Percentiles rank a stretch among this genome's conserved stretches.
Conservation (phyloP, 2,329 filamentous ascomycete genomes). For the Pseudogymnoascus sp. region DNA sequence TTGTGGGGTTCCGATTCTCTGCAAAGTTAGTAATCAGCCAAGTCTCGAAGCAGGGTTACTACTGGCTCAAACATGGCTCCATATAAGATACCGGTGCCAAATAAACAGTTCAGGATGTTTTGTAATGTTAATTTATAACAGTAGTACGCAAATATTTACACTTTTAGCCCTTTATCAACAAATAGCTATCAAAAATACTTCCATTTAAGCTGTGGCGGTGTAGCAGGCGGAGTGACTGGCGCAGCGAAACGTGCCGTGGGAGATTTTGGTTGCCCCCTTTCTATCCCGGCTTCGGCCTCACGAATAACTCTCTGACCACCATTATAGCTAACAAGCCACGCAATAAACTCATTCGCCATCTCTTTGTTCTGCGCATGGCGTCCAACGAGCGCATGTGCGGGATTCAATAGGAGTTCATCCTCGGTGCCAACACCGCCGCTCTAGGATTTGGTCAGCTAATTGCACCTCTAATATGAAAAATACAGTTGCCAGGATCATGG, state of each 20-base stretch:
- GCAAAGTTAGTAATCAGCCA: neutral
- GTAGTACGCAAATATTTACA: neutral
- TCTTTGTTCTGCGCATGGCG: constrained; percentile 29
- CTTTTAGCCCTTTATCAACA: neutral
- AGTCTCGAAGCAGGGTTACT: neutral
- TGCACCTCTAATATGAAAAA: neutral
- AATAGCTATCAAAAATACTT: neutral
- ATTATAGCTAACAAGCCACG: constrained; percentile 32
- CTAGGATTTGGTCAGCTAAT: constrained; percentile 16
- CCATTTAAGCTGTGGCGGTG: neutral
- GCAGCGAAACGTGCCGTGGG: neutral
- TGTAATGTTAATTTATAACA: neutral
- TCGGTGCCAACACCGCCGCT: constrained; percentile 30
- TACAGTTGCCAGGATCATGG: neutral
- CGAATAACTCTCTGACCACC: constrained; percentile 33
- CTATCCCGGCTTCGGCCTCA: constrained; percentile 25
- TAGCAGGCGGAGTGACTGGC: neutral
- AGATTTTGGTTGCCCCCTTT: neutral
- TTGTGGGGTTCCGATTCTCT: neutral
- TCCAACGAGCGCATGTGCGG: constrained; percentile 36
- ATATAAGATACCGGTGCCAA: neutral
- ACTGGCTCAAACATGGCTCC: neutral
- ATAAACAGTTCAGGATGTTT: neutral
- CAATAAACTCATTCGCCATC: constrained; percentile 31
- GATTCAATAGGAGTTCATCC: constrained; percentile 35